Base-by-base conservation (phyloP, 2,329 filamentous ascomycete genomes). In the Fusarium falciforme region DNA sequence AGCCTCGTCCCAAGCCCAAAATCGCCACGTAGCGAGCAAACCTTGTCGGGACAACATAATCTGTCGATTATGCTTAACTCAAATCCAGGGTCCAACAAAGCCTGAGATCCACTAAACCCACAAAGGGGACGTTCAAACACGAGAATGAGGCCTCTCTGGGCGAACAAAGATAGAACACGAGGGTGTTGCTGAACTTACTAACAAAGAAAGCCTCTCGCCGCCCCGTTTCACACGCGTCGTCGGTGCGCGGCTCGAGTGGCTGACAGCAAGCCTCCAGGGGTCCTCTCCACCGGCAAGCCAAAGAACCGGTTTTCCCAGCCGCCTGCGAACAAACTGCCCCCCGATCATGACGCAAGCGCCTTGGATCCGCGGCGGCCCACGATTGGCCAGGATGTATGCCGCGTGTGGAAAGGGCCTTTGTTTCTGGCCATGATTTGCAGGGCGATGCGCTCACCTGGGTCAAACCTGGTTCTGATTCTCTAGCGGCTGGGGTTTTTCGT, bases 361-460 rank as follows among this genome's bases (percentile, higher is more conserved):
- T 54, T 6, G 16, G 17, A 20, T 29, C 38, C 67, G 67, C 73
- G 70, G 67, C 35, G 60, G 67, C 6, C 25, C 29, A 40, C 64
- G 54, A 65, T 65, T 65, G 62, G 62, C 20, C 40, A 14, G 27
- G n/a, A 33, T 27, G 33, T 16, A 20, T 31, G 42, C 49, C 42
- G 42, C 58, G 27, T 29, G 40, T 33, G 40, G 27, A 20, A 42
- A 27, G 25, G 66, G 25, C 49, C 72, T 67, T 64, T 73, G 62
- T 73, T 75, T 71, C 40, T 67, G 72, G 72, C 14, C 66, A 74
- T 74, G 72, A 74, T 74, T 75, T 74, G 72, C 72, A 67, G 38
- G 66, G 63, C 72, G 72, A 75, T 74, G 72, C 72, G 72, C 68
- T 72, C 72, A 74, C 54, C 27, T 35, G 54, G 54, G 14, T 25